Conservation (phyloP, 2,329 filamentous ascomycete species). For the Trichoderma sp. region DNA sequence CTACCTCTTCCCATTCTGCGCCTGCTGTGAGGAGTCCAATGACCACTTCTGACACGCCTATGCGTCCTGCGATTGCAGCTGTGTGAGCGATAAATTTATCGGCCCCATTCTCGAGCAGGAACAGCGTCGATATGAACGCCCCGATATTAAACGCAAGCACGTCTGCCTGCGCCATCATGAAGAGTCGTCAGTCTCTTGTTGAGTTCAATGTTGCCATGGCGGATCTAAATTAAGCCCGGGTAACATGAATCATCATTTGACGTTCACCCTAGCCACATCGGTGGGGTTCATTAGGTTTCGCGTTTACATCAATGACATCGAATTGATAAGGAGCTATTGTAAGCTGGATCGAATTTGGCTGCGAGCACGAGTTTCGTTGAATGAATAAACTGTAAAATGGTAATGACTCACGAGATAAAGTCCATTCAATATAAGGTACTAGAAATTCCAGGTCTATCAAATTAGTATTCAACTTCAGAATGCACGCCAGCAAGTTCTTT, state of each 20-base stretch:
- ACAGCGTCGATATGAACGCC: neutral
- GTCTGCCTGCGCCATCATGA: neutral
- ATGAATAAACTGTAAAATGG: too few relatives aligned
- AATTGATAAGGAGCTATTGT: neutral
- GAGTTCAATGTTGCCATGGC: neutral
- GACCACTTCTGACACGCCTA: slow-evolving; percentile 44
- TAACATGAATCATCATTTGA: neutral
- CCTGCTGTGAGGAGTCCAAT: slow-evolving; percentile 52
- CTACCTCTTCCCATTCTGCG: slow-evolving; percentile 55
- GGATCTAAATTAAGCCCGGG: neutral
- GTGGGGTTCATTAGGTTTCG: neutral
- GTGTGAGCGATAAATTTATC: slow-evolving; percentile 4
- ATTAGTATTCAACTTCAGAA: neutral
- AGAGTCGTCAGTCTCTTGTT: neutral
- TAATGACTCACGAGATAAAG: too few relatives aligned
- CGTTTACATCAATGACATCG: neutral
- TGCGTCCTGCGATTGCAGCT: neutral
- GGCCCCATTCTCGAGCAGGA: neutral
- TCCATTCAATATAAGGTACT: too few relatives aligned
- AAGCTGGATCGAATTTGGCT: neutral
- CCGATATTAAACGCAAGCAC: neutral
- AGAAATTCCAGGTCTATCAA: too few relatives aligned
- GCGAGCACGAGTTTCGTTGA: neutral
- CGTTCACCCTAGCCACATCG: neutral
- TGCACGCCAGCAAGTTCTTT: neutral